Conservation (phyloP, 2,329 filamentous ascomycete species). For the Thelonectria rubi region DNA sequence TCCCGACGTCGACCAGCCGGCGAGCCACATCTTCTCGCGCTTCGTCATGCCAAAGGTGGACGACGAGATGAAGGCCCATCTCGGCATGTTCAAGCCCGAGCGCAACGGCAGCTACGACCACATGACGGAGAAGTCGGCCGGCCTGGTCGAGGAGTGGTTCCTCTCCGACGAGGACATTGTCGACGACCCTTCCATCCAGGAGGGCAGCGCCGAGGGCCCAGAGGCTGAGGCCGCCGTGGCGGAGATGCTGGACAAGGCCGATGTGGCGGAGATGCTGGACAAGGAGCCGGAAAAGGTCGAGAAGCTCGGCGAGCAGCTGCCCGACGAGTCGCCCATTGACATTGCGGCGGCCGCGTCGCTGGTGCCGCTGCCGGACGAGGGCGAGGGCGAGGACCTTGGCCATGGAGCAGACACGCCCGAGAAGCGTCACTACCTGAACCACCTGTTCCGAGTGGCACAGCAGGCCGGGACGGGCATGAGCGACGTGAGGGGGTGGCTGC, state of each 20-base stretch:
- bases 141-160: constrained; percentile 67
- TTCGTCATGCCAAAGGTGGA: constrained; percentile 69
- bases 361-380: constrained; percentile 57
- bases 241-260: constrained; percentile 37
- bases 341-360: constrained; percentile 62
- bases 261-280: constrained; percentile 39
- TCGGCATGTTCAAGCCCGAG: constrained; percentile 69
- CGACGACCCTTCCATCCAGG: constrained; percentile 57
- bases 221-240: constrained; percentile 42
- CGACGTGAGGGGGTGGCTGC: constrained; percentile 55
- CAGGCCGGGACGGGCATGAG: constrained; percentile 54
- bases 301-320: constrained; percentile 24
- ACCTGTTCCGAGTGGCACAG: constrained; percentile 60
- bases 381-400: constrained; percentile 35
- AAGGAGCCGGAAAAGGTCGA: constrained; percentile 32
- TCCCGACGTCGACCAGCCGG: constrained; percentile 59
- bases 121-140: constrained; percentile 68
- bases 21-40: constrained; percentile 57
- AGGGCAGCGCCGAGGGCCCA: constrained; percentile 50
- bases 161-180: constrained; percentile 54
- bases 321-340: constrained; percentile 55
- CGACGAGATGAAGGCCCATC: constrained; percentile 79
- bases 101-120: constrained; percentile 71
- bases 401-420: constrained; percentile 44
- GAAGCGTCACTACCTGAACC: constrained; percentile 56